Base-by-base conservation (phyloP, 352 stramenopile species). In the Phytophthora lateralis region DNA sequence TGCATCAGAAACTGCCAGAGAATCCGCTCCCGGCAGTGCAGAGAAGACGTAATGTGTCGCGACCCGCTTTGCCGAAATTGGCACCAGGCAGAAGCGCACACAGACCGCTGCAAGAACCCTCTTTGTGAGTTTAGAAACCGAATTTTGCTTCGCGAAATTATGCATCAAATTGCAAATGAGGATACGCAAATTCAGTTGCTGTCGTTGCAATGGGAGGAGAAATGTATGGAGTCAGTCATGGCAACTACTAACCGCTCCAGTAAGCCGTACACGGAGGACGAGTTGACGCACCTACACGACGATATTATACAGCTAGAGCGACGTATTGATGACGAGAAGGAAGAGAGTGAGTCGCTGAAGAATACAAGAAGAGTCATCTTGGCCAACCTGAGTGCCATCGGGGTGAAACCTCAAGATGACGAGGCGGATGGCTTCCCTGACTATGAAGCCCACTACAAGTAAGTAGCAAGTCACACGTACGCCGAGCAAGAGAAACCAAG, bases 21-120 rank as follows among this genome's bases (percentile, higher is more conserved):
- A 51, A 78, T 85, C 18, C 71, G 78, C 21, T 57, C 56, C 6
- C 63, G 80, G 30, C 80, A 85, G 69, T 89, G 80, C 46, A 75
- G 72, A 50, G 52, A 66, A 24, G 69, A 73, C 29, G 48, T 74
- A 43, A 62, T 71, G 15, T 89, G 80, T 47, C 68, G 55, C 3
- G 82, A 86, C 53, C 66, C 69, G 47, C 66, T 87, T 43, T 89
- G 80, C 15, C 71, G 75, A 12, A 76, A 85, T 14, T 89, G 80
- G 80, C 80, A 89, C 39, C 64, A 83, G n/a, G 58, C 85, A 6
- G 75, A 89, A 55, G 77, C 78, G 3, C 78, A 89, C 64, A 89
- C 66, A 0, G 77, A 86, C 17, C 67, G 58, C 21, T 89, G 80
- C 45, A 64, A 73, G 43, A 86, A 89, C 50, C 55, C 56, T 8